Evolutionary conservation across 495 filamentous ascomycete genomes (phyloP).

Genomic region (Xylaria grammica): DNA sequence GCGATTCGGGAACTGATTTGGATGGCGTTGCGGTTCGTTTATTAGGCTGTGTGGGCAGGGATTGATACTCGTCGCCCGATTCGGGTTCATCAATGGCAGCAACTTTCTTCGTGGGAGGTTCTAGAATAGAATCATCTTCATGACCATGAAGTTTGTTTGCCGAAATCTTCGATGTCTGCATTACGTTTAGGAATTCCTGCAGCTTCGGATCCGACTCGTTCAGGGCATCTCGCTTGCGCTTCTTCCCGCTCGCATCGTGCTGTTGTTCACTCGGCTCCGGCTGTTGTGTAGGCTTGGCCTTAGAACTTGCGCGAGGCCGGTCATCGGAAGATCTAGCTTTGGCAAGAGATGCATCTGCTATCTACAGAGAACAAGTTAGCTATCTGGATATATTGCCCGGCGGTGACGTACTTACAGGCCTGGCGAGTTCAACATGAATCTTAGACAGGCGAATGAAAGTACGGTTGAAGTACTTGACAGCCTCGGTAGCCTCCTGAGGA

Average conservation of each 20-base stretch:
- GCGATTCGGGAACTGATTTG: neutral
- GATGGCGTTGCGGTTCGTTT: constrained; percentile 20
- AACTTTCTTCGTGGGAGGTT: constrained; percentile 45
- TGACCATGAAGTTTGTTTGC: constrained; percentile 64
- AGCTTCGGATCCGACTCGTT: constrained; percentile 73
- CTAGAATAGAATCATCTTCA: constrained; percentile 54
- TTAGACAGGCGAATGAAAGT: constrained; percentile 97
- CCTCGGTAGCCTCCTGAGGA: constrained; percentile 74
- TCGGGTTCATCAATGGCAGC: constrained; percentile 54
- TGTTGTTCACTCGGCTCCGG: constrained; percentile 18
- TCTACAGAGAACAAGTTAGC: constrained; percentile 29
- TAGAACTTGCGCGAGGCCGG: constrained; percentile 20
- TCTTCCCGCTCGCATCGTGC: constrained; percentile 37
- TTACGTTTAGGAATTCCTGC: constrained; percentile 83
- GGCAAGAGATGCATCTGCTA: constrained; percentile 38
- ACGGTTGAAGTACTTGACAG: constrained; percentile 92
- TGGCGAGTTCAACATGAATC: constrained; percentile 88
- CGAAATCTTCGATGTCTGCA: constrained; percentile 71
- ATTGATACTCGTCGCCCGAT: constrained; percentile 72
- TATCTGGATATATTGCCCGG: constrained; percentile 4
- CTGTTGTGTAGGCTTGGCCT: constrained; percentile 12
- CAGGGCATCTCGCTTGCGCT: constrained; percentile 58
- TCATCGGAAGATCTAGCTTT: constrained; percentile 23
- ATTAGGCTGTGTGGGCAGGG: constrained; percentile 47
- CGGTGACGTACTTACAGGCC: constrained; percentile 65